These are phyloP conservation scores for Nemania sp. DNA, from an alignment of 2,329 filamentous ascomycete species.

Conservation along the genomic window DNA sequence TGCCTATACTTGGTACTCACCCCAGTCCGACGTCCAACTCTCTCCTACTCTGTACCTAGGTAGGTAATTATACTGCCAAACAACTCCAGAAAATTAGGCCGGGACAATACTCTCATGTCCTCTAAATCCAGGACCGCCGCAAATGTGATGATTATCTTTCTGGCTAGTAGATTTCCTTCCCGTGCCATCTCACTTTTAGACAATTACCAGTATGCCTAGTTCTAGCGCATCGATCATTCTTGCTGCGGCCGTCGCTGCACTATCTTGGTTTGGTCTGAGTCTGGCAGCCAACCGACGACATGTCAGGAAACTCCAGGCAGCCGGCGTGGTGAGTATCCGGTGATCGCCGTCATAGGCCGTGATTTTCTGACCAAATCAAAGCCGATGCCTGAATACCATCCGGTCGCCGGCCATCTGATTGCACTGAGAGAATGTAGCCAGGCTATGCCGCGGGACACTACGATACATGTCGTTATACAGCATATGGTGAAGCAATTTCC, in stretches of 20 bases:
- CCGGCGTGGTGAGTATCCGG: conserved; percentile 7
- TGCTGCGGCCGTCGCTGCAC: neutral
- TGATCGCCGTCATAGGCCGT: neutral
- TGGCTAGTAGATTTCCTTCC: neutral
- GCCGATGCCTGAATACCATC: conserved; percentile 27
- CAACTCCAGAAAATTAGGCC: too few relatives aligned
- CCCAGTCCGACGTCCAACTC: too few relatives aligned
- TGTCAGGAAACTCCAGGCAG: conserved; percentile 18
- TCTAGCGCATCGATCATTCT: conserved; percentile 2
- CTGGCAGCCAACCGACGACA: conserved; percentile 13
- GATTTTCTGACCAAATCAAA: conserved; percentile 7
- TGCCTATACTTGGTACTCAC: too few relatives aligned
- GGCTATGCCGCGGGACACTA: conserved; percentile 18
- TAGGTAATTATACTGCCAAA: too few relatives aligned
- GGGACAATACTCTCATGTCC: too few relatives aligned
- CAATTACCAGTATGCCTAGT: neutral
- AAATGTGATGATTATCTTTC: neutral
- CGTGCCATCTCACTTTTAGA: neutral
- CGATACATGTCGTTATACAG: conserved; percentile 27
- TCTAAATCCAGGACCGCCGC: too few relatives aligned
- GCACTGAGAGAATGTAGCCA: conserved; percentile 23
- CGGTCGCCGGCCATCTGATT: conserved; percentile 25
- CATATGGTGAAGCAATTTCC: conserved; percentile 24
- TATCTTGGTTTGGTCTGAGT: conserved; percentile 4
- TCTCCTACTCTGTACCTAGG: too few relatives aligned